Percentiles rank a stretch among this genome's conserved stretches.
Conservation (phyloP, 2,329 filamentous ascomycete genomes). For the Drechslera avenae region DNA sequence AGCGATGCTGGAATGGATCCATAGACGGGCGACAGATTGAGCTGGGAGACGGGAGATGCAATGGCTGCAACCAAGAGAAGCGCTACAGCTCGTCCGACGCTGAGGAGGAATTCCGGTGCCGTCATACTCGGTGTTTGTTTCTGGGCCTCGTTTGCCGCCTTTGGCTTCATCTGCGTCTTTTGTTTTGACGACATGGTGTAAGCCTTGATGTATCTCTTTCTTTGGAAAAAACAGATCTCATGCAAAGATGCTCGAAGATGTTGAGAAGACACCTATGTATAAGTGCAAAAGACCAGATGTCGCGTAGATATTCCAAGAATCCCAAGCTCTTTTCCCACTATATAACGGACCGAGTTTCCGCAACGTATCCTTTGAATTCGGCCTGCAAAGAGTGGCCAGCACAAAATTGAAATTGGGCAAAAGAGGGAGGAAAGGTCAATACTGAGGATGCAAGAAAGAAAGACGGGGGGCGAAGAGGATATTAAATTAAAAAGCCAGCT, state of each 20-base stretch:
- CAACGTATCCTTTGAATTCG: slow-evolving; percentile 15
- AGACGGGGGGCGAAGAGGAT: slow-evolving; percentile 12
- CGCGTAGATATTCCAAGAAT: slow-evolving; percentile 6
- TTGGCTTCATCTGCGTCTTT: slow-evolving; percentile 45
- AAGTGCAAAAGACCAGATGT: slow-evolving; percentile 24
- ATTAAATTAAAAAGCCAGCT: slow-evolving; percentile 37
- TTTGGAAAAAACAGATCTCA: background rate
- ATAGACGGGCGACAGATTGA: slow-evolving; percentile 84
- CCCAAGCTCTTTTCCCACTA: slow-evolving; percentile 19
- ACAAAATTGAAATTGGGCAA: background rate
- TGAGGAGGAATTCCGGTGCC: slow-evolving; percentile 33
- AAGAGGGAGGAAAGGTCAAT: background rate
- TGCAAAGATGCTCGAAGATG: no score
- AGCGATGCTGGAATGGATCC: slow-evolving; percentile 78
- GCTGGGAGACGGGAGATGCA: slow-evolving; percentile 72
- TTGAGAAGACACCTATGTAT: background rate
- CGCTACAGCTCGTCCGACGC: slow-evolving; percentile 41
- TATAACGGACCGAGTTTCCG: slow-evolving; percentile 30
- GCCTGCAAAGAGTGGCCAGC: slow-evolving; percentile 23
- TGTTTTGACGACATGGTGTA: slow-evolving; percentile 39
- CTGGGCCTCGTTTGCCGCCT: slow-evolving; percentile 35
- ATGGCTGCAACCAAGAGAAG: slow-evolving; percentile 65
- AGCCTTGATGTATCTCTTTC: slow-evolving; percentile 12
- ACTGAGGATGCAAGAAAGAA: slow-evolving; percentile 13
- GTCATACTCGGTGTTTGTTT: slow-evolving; percentile 30